A percentile compares a stretch with the other conserved stretches of the same genome.
phyloP scores from a whole-genome alignment of 1,284 basidiomycete species.

The Ustilago crameri region DNA sequence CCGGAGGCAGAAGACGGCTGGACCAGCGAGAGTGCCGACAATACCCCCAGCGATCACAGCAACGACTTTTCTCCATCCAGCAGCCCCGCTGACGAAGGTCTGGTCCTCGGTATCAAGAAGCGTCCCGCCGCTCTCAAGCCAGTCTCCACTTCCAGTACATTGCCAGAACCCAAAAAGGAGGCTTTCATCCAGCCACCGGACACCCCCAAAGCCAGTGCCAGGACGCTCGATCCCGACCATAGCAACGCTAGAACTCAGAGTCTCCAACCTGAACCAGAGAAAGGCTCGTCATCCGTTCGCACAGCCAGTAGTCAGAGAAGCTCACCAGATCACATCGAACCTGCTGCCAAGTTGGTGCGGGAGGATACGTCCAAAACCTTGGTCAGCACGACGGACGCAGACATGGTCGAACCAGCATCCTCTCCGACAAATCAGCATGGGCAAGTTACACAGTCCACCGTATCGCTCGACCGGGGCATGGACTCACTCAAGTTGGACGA shows the following conservation, averaged over 20 bases:
- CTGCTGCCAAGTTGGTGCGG: constrained; percentile 13
- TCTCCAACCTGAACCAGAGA: not conserved
- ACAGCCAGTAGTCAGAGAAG: constrained; percentile 1
- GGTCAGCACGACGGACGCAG: constrained; percentile 5
- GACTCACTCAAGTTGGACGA: constrained; percentile 22
- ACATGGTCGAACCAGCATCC: constrained; percentile 1
- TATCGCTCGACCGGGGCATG: constrained; percentile 19
- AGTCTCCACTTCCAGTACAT: constrained; percentile 12
- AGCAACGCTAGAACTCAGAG: constrained; percentile 7
- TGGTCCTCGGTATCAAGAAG: constrained; percentile 55
- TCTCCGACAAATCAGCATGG: constrained; percentile 6
- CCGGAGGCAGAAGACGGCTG: constrained; percentile 51
- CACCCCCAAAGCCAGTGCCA: constrained; percentile 38
- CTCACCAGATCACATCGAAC: constrained; percentile 1
- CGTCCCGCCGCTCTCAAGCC: constrained; percentile 28
- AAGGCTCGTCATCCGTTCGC: not conserved
- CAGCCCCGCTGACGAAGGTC: constrained; percentile 49
- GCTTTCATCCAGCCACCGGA: constrained; percentile 31
- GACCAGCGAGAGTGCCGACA: constrained; percentile 50
- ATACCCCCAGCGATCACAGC: constrained; percentile 39
- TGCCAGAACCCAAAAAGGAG: constrained; percentile 35
- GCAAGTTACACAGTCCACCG: constrained; percentile 9
- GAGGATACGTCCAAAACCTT: constrained; percentile 39
- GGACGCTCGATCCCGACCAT: constrained; percentile 18
- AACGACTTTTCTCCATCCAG: constrained; percentile 28